phyloP scores from a whole-genome alignment of 148 eudicot species.

The Nyssa sinensis region DNA sequence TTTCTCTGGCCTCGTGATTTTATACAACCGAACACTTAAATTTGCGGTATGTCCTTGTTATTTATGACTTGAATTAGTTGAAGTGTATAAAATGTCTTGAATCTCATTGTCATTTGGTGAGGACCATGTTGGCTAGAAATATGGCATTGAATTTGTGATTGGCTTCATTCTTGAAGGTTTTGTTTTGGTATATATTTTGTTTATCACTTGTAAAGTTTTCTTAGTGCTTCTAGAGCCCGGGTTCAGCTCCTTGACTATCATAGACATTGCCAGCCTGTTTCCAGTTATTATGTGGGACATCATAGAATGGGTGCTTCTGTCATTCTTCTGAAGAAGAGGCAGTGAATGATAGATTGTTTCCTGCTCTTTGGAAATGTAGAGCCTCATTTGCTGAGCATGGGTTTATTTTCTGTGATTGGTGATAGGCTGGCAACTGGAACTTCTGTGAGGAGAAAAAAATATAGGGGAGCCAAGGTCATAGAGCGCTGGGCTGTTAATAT shows the following conservation, averaged over 20 bases:
- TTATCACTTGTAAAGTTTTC: slow-evolving; percentile 6
- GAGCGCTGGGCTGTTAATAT: neutral
- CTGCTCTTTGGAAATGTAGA: neutral
- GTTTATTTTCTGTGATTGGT: neutral
- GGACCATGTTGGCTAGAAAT: neutral
- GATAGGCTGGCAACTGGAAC: neutral
- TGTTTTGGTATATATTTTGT: neutral
- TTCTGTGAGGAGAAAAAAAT: neutral
- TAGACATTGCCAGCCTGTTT: neutral
- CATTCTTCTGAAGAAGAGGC: neutral
- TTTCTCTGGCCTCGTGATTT: slow-evolving; percentile 86
- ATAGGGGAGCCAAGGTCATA: slow-evolving; percentile 3
- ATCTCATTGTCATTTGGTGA: slow-evolving; percentile 1
- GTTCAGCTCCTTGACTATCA: neutral
- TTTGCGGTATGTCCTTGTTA: slow-evolving; percentile 56
- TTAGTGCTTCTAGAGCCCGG: neutral
- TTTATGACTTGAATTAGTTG: neutral
- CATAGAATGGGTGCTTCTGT: neutral
- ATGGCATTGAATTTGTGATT: neutral
- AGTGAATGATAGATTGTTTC: neutral
- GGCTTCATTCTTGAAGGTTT: neutral
- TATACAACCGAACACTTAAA: slow-evolving; percentile 74
- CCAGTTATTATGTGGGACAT: neutral
- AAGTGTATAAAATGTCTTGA: neutral
- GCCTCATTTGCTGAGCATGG: neutral